phyloP scores from a whole-genome alignment of 2,329 filamentous ascomycete genomes.

The Stachybotrys chlorohalonatus region DNA sequence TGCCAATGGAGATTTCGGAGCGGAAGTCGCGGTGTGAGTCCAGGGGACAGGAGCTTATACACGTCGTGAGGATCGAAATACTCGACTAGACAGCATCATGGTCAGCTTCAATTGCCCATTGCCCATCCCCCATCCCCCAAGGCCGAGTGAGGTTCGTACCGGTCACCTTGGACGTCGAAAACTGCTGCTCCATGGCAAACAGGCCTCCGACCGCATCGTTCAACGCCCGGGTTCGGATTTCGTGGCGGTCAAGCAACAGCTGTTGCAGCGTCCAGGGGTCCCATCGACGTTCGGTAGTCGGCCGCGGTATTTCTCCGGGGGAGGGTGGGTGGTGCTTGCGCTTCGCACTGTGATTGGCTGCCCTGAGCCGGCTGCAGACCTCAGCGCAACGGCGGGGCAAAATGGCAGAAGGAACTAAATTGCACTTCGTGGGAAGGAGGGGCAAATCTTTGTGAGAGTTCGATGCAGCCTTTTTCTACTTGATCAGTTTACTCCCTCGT shows the following conservation, averaged over 20 bases:
- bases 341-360: background rate
- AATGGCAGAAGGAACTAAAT: conserved; percentile 11
- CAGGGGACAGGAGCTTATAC: conserved; percentile 71
- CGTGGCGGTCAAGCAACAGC: background rate
- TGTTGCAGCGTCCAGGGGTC: background rate
- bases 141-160: conserved; percentile 34
- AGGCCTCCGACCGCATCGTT: conserved; percentile 16
- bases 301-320: conserved; percentile 17
- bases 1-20: conserved; percentile 95
- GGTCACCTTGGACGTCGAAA: conserved; percentile 69
- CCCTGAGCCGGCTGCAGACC: background rate
- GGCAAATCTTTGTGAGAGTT: background rate
- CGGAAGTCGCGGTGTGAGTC: conserved; percentile 70
- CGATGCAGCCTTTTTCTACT: background rate
- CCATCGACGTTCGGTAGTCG: conserved; percentile 1
- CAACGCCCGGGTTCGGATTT: background rate
- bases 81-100: conserved; percentile 55
- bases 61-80: conserved; percentile 90
- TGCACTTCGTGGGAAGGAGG: background rate
- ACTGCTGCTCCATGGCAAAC: conserved; percentile 53
- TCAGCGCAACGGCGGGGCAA: conserved; percentile 14
- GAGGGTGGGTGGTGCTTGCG: conserved; percentile 12
- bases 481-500: background rate
- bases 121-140: background rate
- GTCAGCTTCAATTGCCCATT: background rate